These are phyloP conservation scores for Corylus americana DNA, from an alignment of 306 rosid genomes.

Conservation along the genomic window DNA sequence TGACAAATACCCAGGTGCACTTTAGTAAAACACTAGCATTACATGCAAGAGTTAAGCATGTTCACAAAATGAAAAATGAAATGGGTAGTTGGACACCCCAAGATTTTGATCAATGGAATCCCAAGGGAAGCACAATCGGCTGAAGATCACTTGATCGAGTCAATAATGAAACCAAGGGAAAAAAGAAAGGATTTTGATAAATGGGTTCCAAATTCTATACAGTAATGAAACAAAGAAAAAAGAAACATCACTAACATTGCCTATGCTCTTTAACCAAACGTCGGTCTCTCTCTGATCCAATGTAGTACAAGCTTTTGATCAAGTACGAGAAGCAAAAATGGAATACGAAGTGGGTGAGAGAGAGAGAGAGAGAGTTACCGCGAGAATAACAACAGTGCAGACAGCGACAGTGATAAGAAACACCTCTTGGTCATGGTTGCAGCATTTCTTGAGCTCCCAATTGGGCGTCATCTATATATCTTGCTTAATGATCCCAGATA, in stretches of 20 bases:
- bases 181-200: not conserved
- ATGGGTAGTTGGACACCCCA: not conserved
- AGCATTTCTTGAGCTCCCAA: conserved; percentile 65
- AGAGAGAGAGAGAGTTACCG: conserved; percentile 35
- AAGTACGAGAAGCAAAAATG: not conserved
- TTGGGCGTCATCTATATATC: conserved; percentile 47
- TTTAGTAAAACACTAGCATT: not conserved
- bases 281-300: conserved; percentile 23
- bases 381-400: conserved; percentile 63
- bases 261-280: not conserved
- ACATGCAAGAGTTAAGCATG: not conserved
- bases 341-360: not conserved
- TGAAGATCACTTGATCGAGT: not conserved
- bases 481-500: not conserved
- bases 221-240: not conserved
- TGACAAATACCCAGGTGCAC: conserved; percentile 1
- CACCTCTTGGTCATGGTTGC: conserved; percentile 66
- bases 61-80: not conserved
- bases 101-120: not conserved
- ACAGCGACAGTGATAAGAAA: conserved; percentile 51
- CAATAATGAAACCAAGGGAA: not conserved
- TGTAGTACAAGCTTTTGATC: not conserved
- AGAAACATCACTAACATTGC: not conserved
- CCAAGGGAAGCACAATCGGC: not conserved
- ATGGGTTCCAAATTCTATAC: conserved; percentile 7